Evolutionary conservation across 768 basidiomycete species (phyloP), one percentile per base, ranked within the genome.

Genomic region (Podaxis carcinomalis): DNA sequence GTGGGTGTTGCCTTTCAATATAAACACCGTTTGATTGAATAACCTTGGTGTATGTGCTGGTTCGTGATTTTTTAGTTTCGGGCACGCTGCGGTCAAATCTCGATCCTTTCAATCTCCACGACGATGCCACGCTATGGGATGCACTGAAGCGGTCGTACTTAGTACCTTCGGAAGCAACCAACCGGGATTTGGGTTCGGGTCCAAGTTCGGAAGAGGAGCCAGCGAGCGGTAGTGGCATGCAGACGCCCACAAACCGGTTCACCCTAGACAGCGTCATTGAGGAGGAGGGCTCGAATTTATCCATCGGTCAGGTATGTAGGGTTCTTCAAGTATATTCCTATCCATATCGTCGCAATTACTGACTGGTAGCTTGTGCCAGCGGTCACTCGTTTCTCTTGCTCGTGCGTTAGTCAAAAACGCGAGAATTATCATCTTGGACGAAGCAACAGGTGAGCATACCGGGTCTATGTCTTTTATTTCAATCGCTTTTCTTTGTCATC

Each of bases 391-490:
- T 19, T 92, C 91, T 2, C 80, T 96, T 32, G 95, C 95, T 14
- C 81, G 95, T 36, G 95, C 95, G 0, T 74, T 97, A 25, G 94
- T 96, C 36, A 92, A 94, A 66, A 84, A 94, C 69, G 81, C 89
- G 11, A 88, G 85, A 69, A 85, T 96, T 35, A 85, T 95, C 52
- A 86, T 97, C 50, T 78, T 98, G 10, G 95, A 97, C 69, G 94
- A 95, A 76, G 93, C 93, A 0, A 95, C 93, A 52, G 88, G 84
- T 83, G 65, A 51, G 66, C 56, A 44, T 40, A 37, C 7, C 7
- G 7, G 32, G 32, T 32, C 28, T 23, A 50, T 35, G 9, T 57
- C 42, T 21, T 19, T 19, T 25, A 57, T 49, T 37, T 49, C 32
- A 27, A 25, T 35, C 37, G 5, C 9, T 44, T 44, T 44, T 6